Conservation (phyloP, 768 basidiomycete genomes). For the Tricholoma sp. region DNA sequence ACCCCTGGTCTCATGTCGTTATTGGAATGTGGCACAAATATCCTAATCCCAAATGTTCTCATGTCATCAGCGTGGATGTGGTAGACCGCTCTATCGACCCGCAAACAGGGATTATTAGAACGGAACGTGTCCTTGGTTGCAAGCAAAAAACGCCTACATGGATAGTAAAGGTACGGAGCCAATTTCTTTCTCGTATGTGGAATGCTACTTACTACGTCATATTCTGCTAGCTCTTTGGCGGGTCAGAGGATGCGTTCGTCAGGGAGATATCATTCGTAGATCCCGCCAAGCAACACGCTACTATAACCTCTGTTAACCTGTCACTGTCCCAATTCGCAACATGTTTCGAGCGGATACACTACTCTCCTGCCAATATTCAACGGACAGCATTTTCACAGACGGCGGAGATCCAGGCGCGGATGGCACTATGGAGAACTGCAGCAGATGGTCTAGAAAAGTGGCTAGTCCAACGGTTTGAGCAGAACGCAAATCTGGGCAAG, state of each 20-base stretch:
- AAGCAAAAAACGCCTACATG: slow-evolving; percentile 89
- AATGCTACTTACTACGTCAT: slow-evolving; percentile 2
- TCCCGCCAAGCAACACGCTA: slow-evolving; percentile 72
- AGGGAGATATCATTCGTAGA: slow-evolving; percentile 93
- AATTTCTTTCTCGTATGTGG: not conserved
- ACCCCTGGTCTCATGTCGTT: slow-evolving; percentile 87
- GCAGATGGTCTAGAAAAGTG: slow-evolving; percentile 82
- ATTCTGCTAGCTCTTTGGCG: slow-evolving; percentile 72
- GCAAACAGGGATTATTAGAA: slow-evolving; percentile 82
- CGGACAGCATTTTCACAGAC: slow-evolving; percentile 81
- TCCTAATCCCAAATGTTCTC: slow-evolving; percentile 88
- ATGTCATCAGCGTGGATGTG: slow-evolving; percentile 85
- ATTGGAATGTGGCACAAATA: slow-evolving; percentile 96
- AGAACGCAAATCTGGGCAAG: slow-evolving; percentile 88
- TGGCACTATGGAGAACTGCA: slow-evolving; percentile 75
- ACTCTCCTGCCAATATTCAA: slow-evolving; percentile 60
- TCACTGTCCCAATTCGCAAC: slow-evolving; percentile 93
- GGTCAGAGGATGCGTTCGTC: slow-evolving; percentile 91
- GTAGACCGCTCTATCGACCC: slow-evolving; percentile 82
- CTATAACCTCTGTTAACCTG: slow-evolving; percentile 89
- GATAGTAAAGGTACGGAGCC: slow-evolving; percentile 79
- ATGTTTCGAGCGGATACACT: slow-evolving; percentile 87
- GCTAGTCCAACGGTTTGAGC: slow-evolving; percentile 85
- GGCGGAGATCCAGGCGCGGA: slow-evolving; percentile 85
- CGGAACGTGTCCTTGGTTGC: slow-evolving; percentile 85